A percentile compares a stretch with the other conserved stretches of the same genome.
These are phyloP conservation scores for Penicillium sp. DNA, from an alignment of 2,329 filamentous ascomycete genomes.

Conservation along the genomic window DNA sequence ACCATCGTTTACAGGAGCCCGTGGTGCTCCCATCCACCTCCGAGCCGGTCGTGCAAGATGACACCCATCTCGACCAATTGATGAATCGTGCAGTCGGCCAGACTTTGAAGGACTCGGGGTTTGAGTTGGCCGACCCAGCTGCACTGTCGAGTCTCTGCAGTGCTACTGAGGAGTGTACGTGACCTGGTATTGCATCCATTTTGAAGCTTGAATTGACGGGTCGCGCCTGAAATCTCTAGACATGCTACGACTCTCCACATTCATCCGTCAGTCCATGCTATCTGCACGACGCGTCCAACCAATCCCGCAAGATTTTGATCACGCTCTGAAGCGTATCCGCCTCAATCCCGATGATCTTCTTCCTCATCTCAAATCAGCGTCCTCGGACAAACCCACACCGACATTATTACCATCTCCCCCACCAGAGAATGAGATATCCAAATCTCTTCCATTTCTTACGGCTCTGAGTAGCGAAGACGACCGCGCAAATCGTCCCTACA, in stretches of 20 bases:
- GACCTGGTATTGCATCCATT: not conserved
- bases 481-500: conserved; percentile 50
- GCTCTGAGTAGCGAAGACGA: conserved; percentile 50
- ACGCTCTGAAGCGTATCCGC: conserved; percentile 36
- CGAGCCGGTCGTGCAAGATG: conserved; percentile 49
- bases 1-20: conserved; percentile 42
- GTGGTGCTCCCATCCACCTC: conserved; percentile 24
- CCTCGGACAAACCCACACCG: conserved; percentile 20
- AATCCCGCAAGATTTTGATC: conserved; percentile 59
- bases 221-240: conserved; percentile 41
- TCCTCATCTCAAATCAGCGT: conserved; percentile 32
- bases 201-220: conserved; percentile 15
- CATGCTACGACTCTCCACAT: conserved; percentile 54
- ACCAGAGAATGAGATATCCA: conserved; percentile 38
- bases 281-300: conserved; percentile 55
- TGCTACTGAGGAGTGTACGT: conserved; percentile 59
- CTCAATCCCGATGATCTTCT: conserved; percentile 35
- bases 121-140: conserved; percentile 53
- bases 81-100: conserved; percentile 56
- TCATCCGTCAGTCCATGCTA: conserved; percentile 58
- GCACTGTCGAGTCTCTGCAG: conserved; percentile 57
- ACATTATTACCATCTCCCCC: conserved; percentile 41
- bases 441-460: conserved; percentile 49
- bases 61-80: conserved; percentile 53
- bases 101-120: conserved; percentile 52